Conservation (phyloP, 441 rosid species). For the Omphalea diandra region DNA sequence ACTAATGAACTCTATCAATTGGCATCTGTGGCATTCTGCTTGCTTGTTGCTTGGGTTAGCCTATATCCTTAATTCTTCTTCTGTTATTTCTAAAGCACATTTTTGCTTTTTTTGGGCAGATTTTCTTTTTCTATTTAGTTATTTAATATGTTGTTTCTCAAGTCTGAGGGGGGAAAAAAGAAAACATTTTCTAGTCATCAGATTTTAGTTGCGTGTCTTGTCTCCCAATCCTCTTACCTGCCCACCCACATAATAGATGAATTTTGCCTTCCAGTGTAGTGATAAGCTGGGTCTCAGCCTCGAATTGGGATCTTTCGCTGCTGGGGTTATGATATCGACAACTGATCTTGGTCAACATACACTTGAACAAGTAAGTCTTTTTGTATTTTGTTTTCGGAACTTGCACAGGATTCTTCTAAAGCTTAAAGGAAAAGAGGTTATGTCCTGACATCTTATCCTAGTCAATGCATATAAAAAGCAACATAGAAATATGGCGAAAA, state of each 20-base stretch:
- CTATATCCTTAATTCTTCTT: slow-evolving; percentile 29
- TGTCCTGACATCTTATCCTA: not conserved
- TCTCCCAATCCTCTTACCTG: not conserved
- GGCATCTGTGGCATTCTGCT: slow-evolving; percentile 95
- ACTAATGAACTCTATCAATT: slow-evolving; percentile 96
- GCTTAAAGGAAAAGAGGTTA: not conserved
- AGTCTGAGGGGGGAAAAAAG: not conserved
- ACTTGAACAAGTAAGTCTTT: slow-evolving; percentile 81
- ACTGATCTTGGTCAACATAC: slow-evolving; percentile 95
- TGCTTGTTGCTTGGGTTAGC: slow-evolving; percentile 96
- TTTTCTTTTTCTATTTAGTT: slow-evolving; percentile 9
- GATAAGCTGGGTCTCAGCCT: slow-evolving; percentile 96
- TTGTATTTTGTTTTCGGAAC: slow-evolving; percentile 17
- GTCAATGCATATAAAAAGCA: not conserved
- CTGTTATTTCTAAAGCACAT: slow-evolving; percentile 3
- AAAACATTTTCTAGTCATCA: not conserved
- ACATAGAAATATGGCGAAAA: not conserved
- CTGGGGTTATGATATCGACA: slow-evolving; percentile 97
- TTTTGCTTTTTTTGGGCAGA: not conserved
- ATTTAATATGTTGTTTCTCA: not conserved
- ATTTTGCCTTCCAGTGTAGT: slow-evolving; percentile 76
- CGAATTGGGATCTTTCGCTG: slow-evolving; percentile 97
- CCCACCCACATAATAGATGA: slow-evolving; percentile 17
- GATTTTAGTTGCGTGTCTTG: not conserved
- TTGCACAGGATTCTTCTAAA: slow-evolving; percentile 12